A percentile compares a stretch with the other conserved stretches of the same genome.
phyloP scores from a whole-genome alignment of 345 rosid genomes.

The Eucalyptus cladocalyx region DNA sequence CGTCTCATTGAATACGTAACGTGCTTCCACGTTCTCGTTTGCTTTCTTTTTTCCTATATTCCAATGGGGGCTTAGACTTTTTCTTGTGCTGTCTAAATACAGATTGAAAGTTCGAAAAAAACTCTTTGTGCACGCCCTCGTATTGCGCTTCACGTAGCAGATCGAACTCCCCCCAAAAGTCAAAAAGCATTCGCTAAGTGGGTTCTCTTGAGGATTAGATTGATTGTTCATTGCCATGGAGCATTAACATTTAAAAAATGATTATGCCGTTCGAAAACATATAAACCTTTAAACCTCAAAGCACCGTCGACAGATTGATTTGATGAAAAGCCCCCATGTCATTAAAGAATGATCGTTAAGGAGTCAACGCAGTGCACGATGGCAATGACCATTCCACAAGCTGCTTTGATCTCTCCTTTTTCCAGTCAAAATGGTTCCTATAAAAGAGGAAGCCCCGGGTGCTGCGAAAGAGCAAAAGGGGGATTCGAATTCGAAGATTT shows the following conservation, averaged over 20 bases:
- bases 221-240: neutral
- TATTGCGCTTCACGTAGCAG: neutral
- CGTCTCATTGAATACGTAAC: neutral
- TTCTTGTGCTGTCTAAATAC: neutral
- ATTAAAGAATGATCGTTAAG: neutral
- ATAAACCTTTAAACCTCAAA: neutral
- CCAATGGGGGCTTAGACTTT: neutral
- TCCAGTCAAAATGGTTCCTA: neutral
- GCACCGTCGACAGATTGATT: neutral
- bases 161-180: neutral
- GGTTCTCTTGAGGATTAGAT: neutral
- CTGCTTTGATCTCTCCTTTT: neutral
- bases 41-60: neutral
- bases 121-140: neutral
- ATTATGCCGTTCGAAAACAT: neutral
- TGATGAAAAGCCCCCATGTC: neutral
- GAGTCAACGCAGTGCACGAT: neutral
- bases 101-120: neutral
- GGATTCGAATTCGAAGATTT: neutral
- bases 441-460: neutral
- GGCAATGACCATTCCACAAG: neutral
- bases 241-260: neutral
- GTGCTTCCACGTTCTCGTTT: neutral
- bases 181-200: fast-evolving
- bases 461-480: neutral